Conservation (phyloP, 2,329 filamentous ascomycete species). For the Teratosphaeria gauchensis region DNA sequence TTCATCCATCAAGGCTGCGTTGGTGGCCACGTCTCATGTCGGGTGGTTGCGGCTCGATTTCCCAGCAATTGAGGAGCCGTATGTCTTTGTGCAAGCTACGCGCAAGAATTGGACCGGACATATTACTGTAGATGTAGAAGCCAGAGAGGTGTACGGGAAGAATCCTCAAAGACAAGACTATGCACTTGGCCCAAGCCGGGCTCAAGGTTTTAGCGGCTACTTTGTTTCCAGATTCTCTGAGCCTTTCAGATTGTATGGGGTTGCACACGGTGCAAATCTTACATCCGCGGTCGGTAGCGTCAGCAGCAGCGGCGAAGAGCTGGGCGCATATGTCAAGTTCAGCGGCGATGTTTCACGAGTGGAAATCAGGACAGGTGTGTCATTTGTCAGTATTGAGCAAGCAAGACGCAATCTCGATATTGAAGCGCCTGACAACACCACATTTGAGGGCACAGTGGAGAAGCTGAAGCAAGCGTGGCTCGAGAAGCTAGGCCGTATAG, state of each 20-base stretch:
- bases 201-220: slow-evolving; percentile 34
- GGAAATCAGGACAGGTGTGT: slow-evolving; percentile 39
- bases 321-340: slow-evolving; percentile 36
- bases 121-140: slow-evolving; percentile 29
- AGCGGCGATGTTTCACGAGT: slow-evolving; percentile 20
- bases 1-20: slow-evolving; percentile 22
- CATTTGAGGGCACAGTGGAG: slow-evolving; percentile 32
- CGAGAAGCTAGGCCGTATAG: slow-evolving; percentile 36
- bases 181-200: slow-evolving; percentile 33
- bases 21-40: slow-evolving; percentile 36
- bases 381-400: slow-evolving; percentile 40
- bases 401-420: slow-evolving; percentile 37
- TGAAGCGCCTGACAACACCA: slow-evolving; percentile 29
- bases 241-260: slow-evolving; percentile 31
- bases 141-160: slow-evolving; percentile 33
- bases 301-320: slow-evolving; percentile 26
- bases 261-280: slow-evolving; percentile 23
- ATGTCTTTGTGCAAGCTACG: slow-evolving; percentile 37
- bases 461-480: slow-evolving; percentile 36
- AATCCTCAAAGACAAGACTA: slow-evolving; percentile 42
- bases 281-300: slow-evolving; percentile 8
- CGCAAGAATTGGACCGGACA: slow-evolving; percentile 39
- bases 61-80: slow-evolving; percentile 17
- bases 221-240: slow-evolving; percentile 40
- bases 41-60: slow-evolving; percentile 36